A percentile compares a stretch with the other conserved stretches of the same genome.
Evolutionary conservation across 2,329 filamentous ascomycete species (phyloP).

Genomic region (Saccharata proteae): DNA sequence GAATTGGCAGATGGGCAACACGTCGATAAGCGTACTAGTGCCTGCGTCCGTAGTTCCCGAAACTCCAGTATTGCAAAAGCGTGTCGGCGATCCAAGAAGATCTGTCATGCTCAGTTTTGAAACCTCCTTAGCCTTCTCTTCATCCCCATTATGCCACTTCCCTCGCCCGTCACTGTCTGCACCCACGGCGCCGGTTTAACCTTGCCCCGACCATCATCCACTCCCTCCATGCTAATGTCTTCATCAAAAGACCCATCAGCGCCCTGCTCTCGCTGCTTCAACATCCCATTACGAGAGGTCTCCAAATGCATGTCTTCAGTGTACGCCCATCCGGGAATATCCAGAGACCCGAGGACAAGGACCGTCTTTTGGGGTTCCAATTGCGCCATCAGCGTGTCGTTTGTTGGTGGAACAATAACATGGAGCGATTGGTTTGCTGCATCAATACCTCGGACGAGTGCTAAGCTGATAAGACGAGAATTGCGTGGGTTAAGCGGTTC

Average conservation of each 20-base stretch:
- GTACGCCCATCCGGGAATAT: conserved; percentile 23
- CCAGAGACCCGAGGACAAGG: conserved; percentile 20
- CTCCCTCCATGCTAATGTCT: neutral
- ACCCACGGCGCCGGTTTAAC: conserved; percentile 4
- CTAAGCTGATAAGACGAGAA: conserved; percentile 51
- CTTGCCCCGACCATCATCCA: conserved; percentile 4
- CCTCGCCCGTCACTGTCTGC: conserved; percentile 1
- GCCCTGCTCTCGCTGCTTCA: neutral
- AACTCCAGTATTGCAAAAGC: neutral
- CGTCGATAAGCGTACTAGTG: too few relatives aligned
- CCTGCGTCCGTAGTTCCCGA: too few relatives aligned
- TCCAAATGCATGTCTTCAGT: conserved; percentile 17
- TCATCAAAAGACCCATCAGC: neutral
- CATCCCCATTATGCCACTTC: conserved; percentile 1
- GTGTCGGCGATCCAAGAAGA: too few relatives aligned
- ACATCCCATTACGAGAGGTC: conserved; percentile 1
- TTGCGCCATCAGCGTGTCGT: conserved; percentile 14
- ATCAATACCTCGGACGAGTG: conserved; percentile 60
- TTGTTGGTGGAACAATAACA: conserved; percentile 49
- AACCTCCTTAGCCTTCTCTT: conserved; percentile 8
- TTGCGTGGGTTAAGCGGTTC: conserved; percentile 44
- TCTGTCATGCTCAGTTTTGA: conserved; percentile 1
- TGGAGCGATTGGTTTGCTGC: conserved; percentile 42
- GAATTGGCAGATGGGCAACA: too few relatives aligned
- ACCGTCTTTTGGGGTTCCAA: conserved; percentile 19